Percentiles rank a stretch among this genome's conserved stretches.
These are phyloP conservation scores for Oryza rufipogon DNA, from an alignment of 176 grass and related monocot species.

Conservation along the genomic window DNA sequence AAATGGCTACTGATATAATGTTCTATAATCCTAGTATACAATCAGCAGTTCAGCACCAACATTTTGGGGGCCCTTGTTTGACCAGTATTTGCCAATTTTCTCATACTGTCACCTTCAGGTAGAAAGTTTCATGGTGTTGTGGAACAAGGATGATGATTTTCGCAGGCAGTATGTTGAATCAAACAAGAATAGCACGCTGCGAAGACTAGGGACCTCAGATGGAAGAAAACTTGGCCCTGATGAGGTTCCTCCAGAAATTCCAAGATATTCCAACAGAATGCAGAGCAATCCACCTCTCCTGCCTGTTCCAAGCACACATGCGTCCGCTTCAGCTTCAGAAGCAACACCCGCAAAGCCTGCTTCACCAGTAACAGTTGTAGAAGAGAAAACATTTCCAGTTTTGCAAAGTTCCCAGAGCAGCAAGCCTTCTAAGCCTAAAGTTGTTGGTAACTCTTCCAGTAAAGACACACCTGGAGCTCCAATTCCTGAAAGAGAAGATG, in stretches of 20 bases:
- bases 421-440: conserved; percentile 54
- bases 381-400: conserved; percentile 55
- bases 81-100: conserved; percentile 4
- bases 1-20: background rate
- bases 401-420: conserved; percentile 39
- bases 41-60: background rate
- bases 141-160: conserved; percentile 80
- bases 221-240: conserved; percentile 84
- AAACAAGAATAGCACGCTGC: conserved; percentile 77
- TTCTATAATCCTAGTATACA: background rate
- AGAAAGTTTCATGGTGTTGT: conserved; percentile 61
- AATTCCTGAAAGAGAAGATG: conserved; percentile 36
- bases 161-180: conserved; percentile 73
- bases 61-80: conserved; percentile 3
- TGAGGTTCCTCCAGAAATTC: conserved; percentile 70
- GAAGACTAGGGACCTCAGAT: conserved; percentile 74
- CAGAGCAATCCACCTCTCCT: conserved; percentile 42
- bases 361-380: conserved; percentile 27
- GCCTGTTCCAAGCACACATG: conserved; percentile 20
- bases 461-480: conserved; percentile 23
- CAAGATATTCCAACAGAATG: conserved; percentile 49
- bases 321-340: conserved; percentile 23
- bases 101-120: conserved; percentile 55
- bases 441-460: conserved; percentile 33
- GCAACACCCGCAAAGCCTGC: conserved; percentile 37